Evolutionary conservation across 495 filamentous ascomycete species (phyloP), one percentile per base, ranked within the genome.

Genomic region (Pyronema omphalodes): DNA sequence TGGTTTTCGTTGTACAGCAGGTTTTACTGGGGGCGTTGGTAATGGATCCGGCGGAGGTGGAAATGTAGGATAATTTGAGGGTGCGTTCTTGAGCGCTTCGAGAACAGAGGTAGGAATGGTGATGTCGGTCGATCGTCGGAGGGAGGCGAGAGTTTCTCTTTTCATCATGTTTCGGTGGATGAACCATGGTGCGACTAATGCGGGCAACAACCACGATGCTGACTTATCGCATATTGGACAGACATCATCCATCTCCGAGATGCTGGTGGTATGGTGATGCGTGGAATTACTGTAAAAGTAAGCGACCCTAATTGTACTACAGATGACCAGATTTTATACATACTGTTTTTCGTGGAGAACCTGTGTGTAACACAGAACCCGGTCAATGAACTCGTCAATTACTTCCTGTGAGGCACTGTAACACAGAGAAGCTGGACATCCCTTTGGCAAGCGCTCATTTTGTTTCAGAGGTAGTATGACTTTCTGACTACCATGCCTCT

Each of bases 141-240:
- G 12, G 12, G 44, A 15, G 18, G 44, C 44, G 9, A 47, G 44
- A 9, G 44, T 47, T 47, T 47, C 44, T 9, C 44, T n/a, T 19
- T 47, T 47, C 44, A 47, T 47, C 44, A 47, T 47, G 44, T 47
- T 47, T 19, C 44, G 44, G 17, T 47, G 44, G 44, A 51, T 35
- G 18, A 51, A 51, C 23, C 34, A 51, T 51, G 48, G 48, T 34
- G 48, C 48, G 12, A 51, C 48, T n/a, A 51, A 9, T 7, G 48
- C 15, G 12, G 48, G 48, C 17, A 51, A 23, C 9, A 51, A 18
- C 23, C 34, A 51, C 11, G 19, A 17, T 8, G 48, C 48, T 12
- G 23, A 34, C 29, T 33, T 9, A 7, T 51, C 48, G 34, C 48
- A 51, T 34, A 51, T 35, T 37, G 19, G 3, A 18, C 48, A 51